Evolutionary conservation across 2,329 filamentous ascomycete genomes (phyloP).

Genomic region (Penicillium sp.): DNA sequence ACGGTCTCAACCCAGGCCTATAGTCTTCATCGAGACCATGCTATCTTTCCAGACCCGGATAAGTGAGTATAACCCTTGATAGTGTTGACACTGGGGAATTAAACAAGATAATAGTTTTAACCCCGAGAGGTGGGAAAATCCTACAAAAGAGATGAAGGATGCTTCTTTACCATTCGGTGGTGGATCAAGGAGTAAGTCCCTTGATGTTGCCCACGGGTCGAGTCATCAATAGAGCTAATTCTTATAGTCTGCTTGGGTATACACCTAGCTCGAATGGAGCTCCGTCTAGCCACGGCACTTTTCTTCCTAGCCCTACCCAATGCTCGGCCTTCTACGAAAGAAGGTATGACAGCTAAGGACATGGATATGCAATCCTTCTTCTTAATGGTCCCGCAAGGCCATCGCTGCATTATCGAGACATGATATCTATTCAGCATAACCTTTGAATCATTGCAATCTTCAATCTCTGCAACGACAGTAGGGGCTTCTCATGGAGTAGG

Average conservation of each 20-base stretch:
- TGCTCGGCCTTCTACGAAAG: slow-evolving; percentile 18
- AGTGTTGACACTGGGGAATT: slow-evolving; percentile 34
- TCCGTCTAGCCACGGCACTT: slow-evolving; percentile 51
- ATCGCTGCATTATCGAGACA: slow-evolving; percentile 40
- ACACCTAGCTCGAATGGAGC: slow-evolving; percentile 62
- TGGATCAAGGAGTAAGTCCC: slow-evolving; percentile 54
- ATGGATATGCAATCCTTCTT: slow-evolving; percentile 48
- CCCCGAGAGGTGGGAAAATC: slow-evolving; percentile 26
- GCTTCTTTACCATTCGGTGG: slow-evolving; percentile 68
- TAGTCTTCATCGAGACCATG: slow-evolving; percentile 54
- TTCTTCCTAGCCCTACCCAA: slow-evolving; percentile 47
- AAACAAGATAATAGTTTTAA: slow-evolving; percentile 17
- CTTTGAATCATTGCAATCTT: not conserved
- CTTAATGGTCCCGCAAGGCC: slow-evolving; percentile 43
- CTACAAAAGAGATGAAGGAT: slow-evolving; percentile 45
- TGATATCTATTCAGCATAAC: not conserved
- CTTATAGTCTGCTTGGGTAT: slow-evolving; percentile 60
- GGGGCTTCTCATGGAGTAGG: not conserved
- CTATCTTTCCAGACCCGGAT: slow-evolving; percentile 50
- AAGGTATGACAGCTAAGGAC: slow-evolving; percentile 34
- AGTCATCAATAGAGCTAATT: not conserved
- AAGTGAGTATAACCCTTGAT: slow-evolving; percentile 43
- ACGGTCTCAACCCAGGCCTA: slow-evolving; percentile 55
- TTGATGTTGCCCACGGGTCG: too few species aligned
- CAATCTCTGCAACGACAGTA: not conserved